Evolutionary conservation across 1,139 yeast genomes (phyloP), one percentile per base, ranked within the genome.

Genomic region (Zygoascus sp.): DNA sequence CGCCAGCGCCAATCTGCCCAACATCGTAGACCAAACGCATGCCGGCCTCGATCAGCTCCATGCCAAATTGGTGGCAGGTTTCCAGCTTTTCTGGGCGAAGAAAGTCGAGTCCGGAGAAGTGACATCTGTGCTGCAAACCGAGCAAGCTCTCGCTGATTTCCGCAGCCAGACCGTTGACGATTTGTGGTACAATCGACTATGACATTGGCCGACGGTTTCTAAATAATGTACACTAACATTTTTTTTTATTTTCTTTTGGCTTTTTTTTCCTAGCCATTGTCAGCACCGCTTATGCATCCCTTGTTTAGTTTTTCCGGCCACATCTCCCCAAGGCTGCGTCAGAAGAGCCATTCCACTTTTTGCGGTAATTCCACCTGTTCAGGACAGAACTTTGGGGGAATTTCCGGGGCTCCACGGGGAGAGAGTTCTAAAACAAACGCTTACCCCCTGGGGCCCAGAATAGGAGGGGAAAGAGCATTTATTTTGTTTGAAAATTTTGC

Each of bases 91-190:
- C 37, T 67, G 72, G 72, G 47, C 45, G 13, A 38, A 41, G 5
- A 54, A 55, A 15, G 62, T 63, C 2, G 45, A 27, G n/a, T 23
- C 41, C 4, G 63, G 66, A 5, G 30, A 32, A 17, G 58, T 67
- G 11, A 50, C 48, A 35, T 55, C 61, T 4, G 68, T 66, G 8
- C 53, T 67, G 55, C 68, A 67, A 44, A 58, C 60, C 25, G 71
- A 68, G 35, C 19, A 39, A 15, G 57, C 57, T 41, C 47, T 62
- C 23, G 42, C 41, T 6, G 32, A 37, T n/a, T 62, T 59, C 27
- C 38, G 50, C 19, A 20, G 10, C 19, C 10, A 11, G 7, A 42
- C 45, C 9, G 19, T 25, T 3, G n/a, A 32, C 16, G 23, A 30
- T 21, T 8, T 50, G 9, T 50, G 53, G 53, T 20, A 30, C 1